A percentile compares a stretch with the other conserved stretches of the same genome.
phyloP scores from a whole-genome alignment of 805 yeast species.

The Kazachstania bromeliacearum region DNA sequence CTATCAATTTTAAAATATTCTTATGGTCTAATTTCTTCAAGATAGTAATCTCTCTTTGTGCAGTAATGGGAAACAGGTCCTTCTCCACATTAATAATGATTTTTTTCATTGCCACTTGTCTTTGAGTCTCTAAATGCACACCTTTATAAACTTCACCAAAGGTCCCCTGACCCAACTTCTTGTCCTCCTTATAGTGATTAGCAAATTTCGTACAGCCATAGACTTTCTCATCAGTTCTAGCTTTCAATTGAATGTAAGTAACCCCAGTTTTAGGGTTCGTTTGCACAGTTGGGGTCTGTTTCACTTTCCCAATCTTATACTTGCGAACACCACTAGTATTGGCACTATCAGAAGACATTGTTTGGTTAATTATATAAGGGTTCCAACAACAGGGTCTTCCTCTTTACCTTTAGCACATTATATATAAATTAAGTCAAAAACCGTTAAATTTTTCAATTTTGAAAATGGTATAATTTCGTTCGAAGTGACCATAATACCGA shows the following conservation, averaged over 20 bases:
- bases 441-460: no score
- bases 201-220: slow-evolving; percentile 27
- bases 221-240: slow-evolving; percentile 20
- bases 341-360: no score
- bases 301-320: slow-evolving; percentile 29
- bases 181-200: slow-evolving; percentile 27
- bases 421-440: no score
- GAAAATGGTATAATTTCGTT: slow-evolving; percentile 1
- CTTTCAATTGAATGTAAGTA: slow-evolving; percentile 20
- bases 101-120: slow-evolving; percentile 81
- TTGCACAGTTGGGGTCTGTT: slow-evolving; percentile 25
- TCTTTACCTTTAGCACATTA: no score
- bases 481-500: slow-evolving; percentile 1
- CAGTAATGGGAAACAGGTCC: slow-evolving; percentile 82
- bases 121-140: slow-evolving; percentile 34
- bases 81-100: slow-evolving; percentile 45
- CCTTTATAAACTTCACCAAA: slow-evolving; percentile 88
- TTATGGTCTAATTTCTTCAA: slow-evolving; percentile 59
- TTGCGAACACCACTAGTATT: slow-evolving; percentile 7
- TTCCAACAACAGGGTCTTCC: not conserved
- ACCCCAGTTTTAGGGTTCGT: slow-evolving; percentile 21
- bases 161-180: slow-evolving; percentile 72
- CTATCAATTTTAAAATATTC: slow-evolving; percentile 69
- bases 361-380: not conserved
- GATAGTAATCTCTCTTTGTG: slow-evolving; percentile 82